These are phyloP conservation scores for Elaeis oleifera DNA, from an alignment of 202 grass and related monocot genomes.

Conservation along the genomic window DNA sequence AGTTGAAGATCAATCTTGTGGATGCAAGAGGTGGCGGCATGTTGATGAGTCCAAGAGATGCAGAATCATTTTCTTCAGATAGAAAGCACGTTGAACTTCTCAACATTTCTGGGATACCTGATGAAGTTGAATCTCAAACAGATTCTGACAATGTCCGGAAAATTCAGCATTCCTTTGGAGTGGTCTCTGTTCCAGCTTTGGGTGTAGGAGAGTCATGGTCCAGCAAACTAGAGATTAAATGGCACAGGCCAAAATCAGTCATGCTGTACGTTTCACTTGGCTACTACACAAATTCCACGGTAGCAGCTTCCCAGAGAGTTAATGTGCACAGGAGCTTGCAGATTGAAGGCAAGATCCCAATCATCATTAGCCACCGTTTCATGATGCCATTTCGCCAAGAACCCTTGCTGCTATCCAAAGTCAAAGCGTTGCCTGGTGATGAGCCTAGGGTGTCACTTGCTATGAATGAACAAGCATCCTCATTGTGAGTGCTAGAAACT, in stretches of 20 bases:
- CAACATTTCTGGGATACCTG: constrained; percentile 45
- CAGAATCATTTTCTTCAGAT: constrained; percentile 53
- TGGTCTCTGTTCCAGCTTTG: constrained; percentile 70
- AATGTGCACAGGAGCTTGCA: constrained; percentile 91
- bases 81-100: constrained; percentile 85
- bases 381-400: constrained; percentile 81
- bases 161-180: constrained; percentile 85
- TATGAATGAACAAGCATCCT: constrained; percentile 77
- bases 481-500: constrained; percentile 69
- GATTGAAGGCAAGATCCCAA: constrained; percentile 84
- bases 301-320: constrained; percentile 50
- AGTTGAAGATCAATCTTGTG: constrained; percentile 97
- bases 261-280: constrained; percentile 96
- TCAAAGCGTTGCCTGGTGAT: constrained; percentile 42
- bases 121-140: constrained; percentile 42
- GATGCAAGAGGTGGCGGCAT: constrained; percentile 87
- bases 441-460: constrained; percentile 61
- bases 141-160: constrained; percentile 66
- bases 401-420: constrained; percentile 70
- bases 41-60: constrained; percentile 85
- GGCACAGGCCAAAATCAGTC: constrained; percentile 79
- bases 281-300: constrained; percentile 45
- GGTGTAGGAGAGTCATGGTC: constrained; percentile 61
- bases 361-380: constrained; percentile 59
- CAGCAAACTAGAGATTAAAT: constrained; percentile 90